phyloP scores from a whole-genome alignment of 2,329 filamentous ascomycete species.

The Scedosporium dehoogii region DNA sequence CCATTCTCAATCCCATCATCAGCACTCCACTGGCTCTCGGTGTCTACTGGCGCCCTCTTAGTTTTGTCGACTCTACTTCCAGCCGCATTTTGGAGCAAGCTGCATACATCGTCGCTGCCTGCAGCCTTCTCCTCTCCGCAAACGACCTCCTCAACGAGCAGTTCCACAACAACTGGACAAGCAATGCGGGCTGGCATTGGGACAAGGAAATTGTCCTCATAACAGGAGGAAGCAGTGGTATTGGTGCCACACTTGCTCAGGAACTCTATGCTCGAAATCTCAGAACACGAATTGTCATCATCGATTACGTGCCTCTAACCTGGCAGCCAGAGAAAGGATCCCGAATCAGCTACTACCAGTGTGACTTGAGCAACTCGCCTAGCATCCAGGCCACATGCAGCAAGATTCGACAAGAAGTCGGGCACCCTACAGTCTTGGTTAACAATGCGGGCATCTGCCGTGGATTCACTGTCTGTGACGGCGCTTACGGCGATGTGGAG shows the following conservation, averaged over 20 bases:
- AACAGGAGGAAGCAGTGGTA: constrained; percentile 29
- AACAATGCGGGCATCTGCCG: constrained; percentile 47
- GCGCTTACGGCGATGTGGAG: constrained; percentile 32
- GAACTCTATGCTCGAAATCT: constrained; percentile 16
- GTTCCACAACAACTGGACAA: constrained; percentile 17
- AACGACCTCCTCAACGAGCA: constrained; percentile 15
- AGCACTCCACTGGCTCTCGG: no score
- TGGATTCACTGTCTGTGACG: constrained; percentile 40
- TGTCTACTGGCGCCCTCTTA: no score
- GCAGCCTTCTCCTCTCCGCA: constrained; percentile 11
- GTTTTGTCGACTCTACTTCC: no score
- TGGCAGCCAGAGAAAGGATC: constrained; percentile 15
- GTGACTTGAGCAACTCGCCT: constrained; percentile 23
- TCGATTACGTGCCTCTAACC: constrained; percentile 22
- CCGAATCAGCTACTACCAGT: constrained; percentile 20
- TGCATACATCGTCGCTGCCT: constrained; percentile 8
- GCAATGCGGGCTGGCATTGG: constrained; percentile 19
- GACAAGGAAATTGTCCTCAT: constrained; percentile 26
- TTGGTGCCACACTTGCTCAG: constrained; percentile 23
- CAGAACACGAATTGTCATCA: constrained; percentile 19
- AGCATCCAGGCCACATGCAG: constrained; percentile 19
- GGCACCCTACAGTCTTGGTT: constrained; percentile 37
- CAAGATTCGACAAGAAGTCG: constrained; percentile 13
- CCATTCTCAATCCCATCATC: no score
- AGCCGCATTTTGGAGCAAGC: no score